Evolutionary conservation across 768 basidiomycete genomes (phyloP), one percentile per base, ranked within the genome.

Genomic region (Panaeolus papilionaceus): DNA sequence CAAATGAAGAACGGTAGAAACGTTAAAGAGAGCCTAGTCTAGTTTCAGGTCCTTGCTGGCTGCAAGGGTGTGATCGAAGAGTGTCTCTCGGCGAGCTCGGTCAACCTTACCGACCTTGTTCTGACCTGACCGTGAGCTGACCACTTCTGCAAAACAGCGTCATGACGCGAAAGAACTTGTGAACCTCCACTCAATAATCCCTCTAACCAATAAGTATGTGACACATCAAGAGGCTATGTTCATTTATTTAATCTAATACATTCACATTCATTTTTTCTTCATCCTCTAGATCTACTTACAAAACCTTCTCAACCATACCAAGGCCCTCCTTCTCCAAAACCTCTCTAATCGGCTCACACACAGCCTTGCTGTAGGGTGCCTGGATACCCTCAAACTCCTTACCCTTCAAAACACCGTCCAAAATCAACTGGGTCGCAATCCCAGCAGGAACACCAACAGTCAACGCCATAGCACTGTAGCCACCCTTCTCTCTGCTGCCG

Each of bases 391-490:
- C 88, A 58, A 58, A 58, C 54, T 58, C 28, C 28, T 58, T 58
- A 42, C 83, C 87, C 69, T 79, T 87, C 75, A 98, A 80, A 54
- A 89, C 86, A 70, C 96, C 96, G 73, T 98, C 95, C 61, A 99
- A 83, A 28, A 99, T 88, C 69, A 96, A 84, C 82, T 98, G 95
- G 0, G 90, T 88, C 1, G 98, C 96, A 73, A 98, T 92, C 70
- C 96, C 97, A 75, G 95, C 96, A 0, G 97, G 97, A 12, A 98
- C 77, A 67, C 97, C 97, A 62, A 99, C 97, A 28, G 92, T 91
- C 38, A 86, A 79, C 64, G 96, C 95, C 96, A 99, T 98, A 9
- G 95, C 94, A 20, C 93, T 94, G 74, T 92, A 85, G 1, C 94
- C 95, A 70, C 79, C 75, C 63, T 75, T 76, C 5, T 70, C 73